Conservation (phyloP, 768 basidiomycete genomes). For the Xerocomus spinulosus region DNA sequence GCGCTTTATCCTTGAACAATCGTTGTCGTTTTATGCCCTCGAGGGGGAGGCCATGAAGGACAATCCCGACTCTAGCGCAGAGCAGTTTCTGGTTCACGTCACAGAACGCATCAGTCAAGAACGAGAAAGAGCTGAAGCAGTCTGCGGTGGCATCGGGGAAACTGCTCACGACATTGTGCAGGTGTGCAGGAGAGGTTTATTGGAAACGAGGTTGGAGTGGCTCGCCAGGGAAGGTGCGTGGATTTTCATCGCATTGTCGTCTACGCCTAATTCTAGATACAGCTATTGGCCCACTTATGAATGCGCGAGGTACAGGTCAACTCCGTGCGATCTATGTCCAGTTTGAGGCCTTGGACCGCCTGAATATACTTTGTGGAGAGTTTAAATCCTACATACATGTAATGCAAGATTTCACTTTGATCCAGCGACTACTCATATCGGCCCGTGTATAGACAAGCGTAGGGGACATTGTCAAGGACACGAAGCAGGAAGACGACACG, state of each 20-base stretch:
- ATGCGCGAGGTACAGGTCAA: constrained; percentile 38
- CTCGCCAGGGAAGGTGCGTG: constrained; percentile 37
- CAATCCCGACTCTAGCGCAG: constrained; percentile 35
- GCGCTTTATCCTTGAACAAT: constrained; percentile 46
- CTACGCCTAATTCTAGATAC: constrained; percentile 9
- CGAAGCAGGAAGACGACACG: constrained; percentile 67
- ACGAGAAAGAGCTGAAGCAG: constrained; percentile 43
- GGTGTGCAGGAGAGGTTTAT: constrained; percentile 49
- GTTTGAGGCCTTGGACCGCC: constrained; percentile 53
- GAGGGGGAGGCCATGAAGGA: constrained; percentile 44
- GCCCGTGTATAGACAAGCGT: constrained; percentile 46
- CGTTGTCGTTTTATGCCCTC: constrained; percentile 47
- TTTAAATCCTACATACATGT: constrained; percentile 65
- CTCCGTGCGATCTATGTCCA: constrained; percentile 55
- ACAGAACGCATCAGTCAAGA: constrained; percentile 52
- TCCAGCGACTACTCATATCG: neutral
- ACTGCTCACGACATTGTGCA: constrained; percentile 50
- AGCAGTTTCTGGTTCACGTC: constrained; percentile 50
- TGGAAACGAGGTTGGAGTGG: constrained; percentile 43
- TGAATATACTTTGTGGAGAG: constrained; percentile 50
- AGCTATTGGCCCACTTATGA: constrained; percentile 56
- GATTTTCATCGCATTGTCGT: constrained; percentile 31
- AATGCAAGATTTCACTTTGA: neutral
- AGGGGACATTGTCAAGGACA: constrained; percentile 60
- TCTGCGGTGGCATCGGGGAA: constrained; percentile 42